phyloP scores from a whole-genome alignment of 192 early-diverging fungal species.

The Gamsiella multidivaricata region DNA sequence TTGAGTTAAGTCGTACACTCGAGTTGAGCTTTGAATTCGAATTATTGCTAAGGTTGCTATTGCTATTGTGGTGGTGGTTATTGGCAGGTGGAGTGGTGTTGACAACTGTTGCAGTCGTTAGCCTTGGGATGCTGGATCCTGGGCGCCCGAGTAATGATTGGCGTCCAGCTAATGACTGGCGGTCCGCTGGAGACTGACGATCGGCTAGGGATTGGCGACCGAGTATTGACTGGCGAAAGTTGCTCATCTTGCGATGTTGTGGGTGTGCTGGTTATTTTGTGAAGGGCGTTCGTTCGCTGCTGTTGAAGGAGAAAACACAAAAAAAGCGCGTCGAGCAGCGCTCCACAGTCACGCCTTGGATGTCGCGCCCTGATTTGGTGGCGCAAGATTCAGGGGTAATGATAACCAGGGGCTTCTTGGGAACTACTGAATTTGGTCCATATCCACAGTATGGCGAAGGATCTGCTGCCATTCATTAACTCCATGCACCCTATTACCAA shows the following conservation, averaged over 20 bases:
- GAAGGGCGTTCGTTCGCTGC: too few relatives aligned
- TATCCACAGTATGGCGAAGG: too few relatives aligned
- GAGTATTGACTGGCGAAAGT: constrained; percentile 30
- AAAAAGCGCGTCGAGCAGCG: too few relatives aligned
- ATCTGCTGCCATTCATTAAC: too few relatives aligned
- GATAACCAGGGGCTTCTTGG: too few relatives aligned
- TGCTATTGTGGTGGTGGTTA: neutral
- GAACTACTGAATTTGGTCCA: too few relatives aligned
- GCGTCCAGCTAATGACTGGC: constrained; percentile 20
- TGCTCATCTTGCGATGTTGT: constrained; percentile 18
- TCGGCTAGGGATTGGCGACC: neutral
- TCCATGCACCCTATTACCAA: too few relatives aligned
- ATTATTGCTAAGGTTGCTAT: neutral
- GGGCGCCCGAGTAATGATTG: constrained; percentile 8
- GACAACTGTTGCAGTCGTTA: neutral
- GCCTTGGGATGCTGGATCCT: constrained; percentile 45
- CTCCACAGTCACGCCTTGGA: too few relatives aligned
- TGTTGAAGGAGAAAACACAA: too few relatives aligned
- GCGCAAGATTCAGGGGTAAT: too few relatives aligned
- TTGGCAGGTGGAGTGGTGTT: neutral
- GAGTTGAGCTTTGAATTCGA: neutral
- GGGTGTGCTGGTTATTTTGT: too few relatives aligned
- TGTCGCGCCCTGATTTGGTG: too few relatives aligned
- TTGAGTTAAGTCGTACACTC: neutral
- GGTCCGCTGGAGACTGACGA: neutral